These are phyloP conservation scores for Parachlorella kessleri DNA, from an alignment of 139 green algal genomes.

Conservation along the genomic window DNA sequence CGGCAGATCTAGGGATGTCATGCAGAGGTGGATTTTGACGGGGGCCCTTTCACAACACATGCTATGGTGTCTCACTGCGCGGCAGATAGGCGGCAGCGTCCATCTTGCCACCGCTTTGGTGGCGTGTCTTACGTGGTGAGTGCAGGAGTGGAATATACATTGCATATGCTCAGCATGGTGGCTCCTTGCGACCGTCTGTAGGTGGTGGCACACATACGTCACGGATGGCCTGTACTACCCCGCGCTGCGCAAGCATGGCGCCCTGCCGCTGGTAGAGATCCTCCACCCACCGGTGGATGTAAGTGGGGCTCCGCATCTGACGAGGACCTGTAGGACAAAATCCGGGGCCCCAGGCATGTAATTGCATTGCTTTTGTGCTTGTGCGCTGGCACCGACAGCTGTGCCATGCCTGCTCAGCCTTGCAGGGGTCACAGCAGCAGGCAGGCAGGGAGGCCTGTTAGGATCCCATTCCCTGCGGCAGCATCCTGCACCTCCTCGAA, in stretches of 20 bases:
- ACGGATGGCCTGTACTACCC: background rate
- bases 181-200: too few species aligned
- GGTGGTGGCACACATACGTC: constrained; percentile 24
- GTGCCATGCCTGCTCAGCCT: background rate
- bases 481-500: background rate
- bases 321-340: background rate
- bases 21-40: too few species aligned
- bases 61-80: too few species aligned
- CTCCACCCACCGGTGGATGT: constrained; percentile 31
- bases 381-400: background rate
- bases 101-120: too few species aligned
- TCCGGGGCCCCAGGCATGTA: background rate
- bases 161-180: too few species aligned
- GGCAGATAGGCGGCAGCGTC: too few species aligned
- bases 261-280: background rate
- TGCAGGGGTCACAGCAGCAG: background rate
- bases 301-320: background rate
- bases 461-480: background rate
- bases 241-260: background rate
- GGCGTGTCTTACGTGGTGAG: too few species aligned
- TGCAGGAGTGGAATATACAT: too few species aligned
- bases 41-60: too few species aligned
- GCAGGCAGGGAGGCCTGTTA: background rate
- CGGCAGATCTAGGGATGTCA: background rate
- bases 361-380: background rate